Percentiles rank a stretch among this genome's conserved stretches.
phyloP scores from a whole-genome alignment of 2,329 filamentous ascomycete genomes.

The Fusarium oxysporum region DNA sequence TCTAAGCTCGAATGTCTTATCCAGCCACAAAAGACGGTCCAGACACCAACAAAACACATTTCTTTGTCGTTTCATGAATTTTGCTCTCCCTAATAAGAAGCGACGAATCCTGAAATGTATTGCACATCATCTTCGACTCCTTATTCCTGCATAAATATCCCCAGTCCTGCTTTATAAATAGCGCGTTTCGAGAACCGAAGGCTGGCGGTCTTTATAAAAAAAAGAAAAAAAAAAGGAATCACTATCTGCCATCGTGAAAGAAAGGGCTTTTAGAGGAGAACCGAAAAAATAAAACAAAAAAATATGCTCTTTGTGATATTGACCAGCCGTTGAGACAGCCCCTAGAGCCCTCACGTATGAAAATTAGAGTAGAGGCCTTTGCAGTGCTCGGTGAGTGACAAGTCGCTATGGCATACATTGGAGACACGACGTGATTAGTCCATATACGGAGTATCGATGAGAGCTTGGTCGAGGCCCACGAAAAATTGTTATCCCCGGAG shows the following conservation, averaged over 20 bases:
- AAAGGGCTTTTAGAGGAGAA: not conserved
- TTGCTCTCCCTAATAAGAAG: not conserved
- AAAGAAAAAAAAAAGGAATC: not conserved
- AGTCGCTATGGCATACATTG: not conserved
- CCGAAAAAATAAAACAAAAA: too few species aligned
- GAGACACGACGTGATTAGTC: not conserved
- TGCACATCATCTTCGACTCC: conserved; percentile 10
- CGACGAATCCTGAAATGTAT: not conserved
- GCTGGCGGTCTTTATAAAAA: not conserved
- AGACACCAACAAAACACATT: conserved; percentile 11
- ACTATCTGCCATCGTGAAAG: not conserved
- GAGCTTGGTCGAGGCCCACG: conserved; percentile 1
- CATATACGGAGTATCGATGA: not conserved
- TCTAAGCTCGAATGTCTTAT: conserved; percentile 23
- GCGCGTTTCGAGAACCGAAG: conserved; percentile 15
- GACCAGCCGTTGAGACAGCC: not conserved
- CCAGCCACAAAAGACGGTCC: conserved; percentile 26
- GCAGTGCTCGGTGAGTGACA: not conserved
- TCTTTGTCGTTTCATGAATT: conserved; percentile 25
- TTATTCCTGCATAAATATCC: conserved; percentile 31
- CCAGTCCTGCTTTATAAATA: not conserved
- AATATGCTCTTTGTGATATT: not conserved
- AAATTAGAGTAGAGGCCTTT: not conserved
- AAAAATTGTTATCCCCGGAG: conserved; percentile 1
- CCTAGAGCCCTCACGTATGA: not conserved